These are phyloP conservation scores for Ogataea populi-albae DNA, from an alignment of 805 yeast genomes.

Conservation along the genomic window DNA sequence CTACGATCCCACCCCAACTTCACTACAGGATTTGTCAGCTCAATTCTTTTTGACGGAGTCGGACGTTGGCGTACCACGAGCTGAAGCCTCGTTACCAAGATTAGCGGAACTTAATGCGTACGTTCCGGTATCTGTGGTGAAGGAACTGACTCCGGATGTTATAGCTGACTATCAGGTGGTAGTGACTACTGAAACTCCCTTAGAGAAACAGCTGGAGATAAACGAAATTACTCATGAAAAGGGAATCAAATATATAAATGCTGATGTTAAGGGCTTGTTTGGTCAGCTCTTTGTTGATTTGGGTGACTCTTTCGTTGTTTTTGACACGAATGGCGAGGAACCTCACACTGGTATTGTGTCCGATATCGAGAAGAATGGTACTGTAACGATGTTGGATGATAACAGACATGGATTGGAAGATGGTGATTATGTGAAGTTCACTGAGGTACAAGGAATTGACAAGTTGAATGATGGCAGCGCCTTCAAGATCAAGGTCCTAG, in stretches of 20 bases:
- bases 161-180: conserved; percentile 68
- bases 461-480: conserved; percentile 71
- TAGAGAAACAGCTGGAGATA: conserved; percentile 73
- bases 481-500: conserved; percentile 76
- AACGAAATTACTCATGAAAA: conserved; percentile 71
- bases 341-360: conserved; percentile 84
- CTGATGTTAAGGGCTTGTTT: conserved; percentile 84
- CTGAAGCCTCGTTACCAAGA: conserved; percentile 60
- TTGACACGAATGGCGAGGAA: conserved; percentile 92
- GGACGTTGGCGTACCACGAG: conserved; percentile 81
- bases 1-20: conserved; percentile 74
- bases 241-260: conserved; percentile 74
- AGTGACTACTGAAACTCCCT: conserved; percentile 74
- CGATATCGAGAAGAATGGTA: conserved; percentile 82
- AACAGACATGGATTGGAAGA: conserved; percentile 91
- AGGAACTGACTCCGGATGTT: conserved; percentile 51
- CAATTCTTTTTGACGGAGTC: conserved; percentile 75
- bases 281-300: conserved; percentile 89
- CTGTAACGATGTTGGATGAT: conserved; percentile 91
- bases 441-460: conserved; percentile 80
- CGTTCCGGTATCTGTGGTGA: conserved; percentile 75
- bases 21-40: conserved; percentile 72
- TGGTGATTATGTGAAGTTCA: conserved; percentile 83
- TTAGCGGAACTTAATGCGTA: conserved; percentile 84
- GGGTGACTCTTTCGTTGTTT: conserved; percentile 74